phyloP scores from a whole-genome alignment of 1,284 basidiomycete species.

The Xerocomus minutiporus region DNA sequence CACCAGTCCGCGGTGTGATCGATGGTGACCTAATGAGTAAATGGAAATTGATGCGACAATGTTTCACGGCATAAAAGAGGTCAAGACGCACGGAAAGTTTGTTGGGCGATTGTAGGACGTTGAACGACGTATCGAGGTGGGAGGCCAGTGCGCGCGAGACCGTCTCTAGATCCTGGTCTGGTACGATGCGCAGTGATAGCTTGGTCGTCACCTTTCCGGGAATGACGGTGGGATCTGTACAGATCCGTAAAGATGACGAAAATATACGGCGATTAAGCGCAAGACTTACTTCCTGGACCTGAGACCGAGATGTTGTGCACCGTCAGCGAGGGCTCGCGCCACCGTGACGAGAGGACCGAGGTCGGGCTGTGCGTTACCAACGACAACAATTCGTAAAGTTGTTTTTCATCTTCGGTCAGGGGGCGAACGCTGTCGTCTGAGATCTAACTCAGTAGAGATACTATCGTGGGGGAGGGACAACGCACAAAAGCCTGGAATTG shows the following conservation, averaged over 20 bases:
- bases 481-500: slow-evolving; percentile 82
- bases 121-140: slow-evolving; percentile 63
- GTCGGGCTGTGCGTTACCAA: slow-evolving; percentile 62
- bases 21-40: slow-evolving; percentile 56
- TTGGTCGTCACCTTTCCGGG: slow-evolving; percentile 77
- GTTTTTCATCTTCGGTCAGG: slow-evolving; percentile 61
- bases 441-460: slow-evolving; percentile 4
- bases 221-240: slow-evolving; percentile 78
- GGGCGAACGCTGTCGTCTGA: slow-evolving; percentile 73
- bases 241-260: background rate
- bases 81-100: slow-evolving; percentile 51
- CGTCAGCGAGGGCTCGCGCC: slow-evolving; percentile 76
- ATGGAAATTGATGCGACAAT: background rate
- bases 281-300: slow-evolving; percentile 63
- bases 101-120: slow-evolving; percentile 64
- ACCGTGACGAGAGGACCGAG: slow-evolving; percentile 65
- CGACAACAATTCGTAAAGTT: slow-evolving; percentile 66
- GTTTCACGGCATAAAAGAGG: too few species aligned
- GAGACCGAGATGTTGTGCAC: slow-evolving; percentile 69
- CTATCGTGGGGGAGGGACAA: background rate
- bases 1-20: slow-evolving; percentile 94
- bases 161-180: slow-evolving; percentile 79
- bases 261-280: background rate
- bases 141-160: slow-evolving; percentile 61
- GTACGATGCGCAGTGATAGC: slow-evolving; percentile 87